Evolutionary conservation across 352 stramenopile species (phyloP).

Genomic region (Phytophthora capsici): DNA sequence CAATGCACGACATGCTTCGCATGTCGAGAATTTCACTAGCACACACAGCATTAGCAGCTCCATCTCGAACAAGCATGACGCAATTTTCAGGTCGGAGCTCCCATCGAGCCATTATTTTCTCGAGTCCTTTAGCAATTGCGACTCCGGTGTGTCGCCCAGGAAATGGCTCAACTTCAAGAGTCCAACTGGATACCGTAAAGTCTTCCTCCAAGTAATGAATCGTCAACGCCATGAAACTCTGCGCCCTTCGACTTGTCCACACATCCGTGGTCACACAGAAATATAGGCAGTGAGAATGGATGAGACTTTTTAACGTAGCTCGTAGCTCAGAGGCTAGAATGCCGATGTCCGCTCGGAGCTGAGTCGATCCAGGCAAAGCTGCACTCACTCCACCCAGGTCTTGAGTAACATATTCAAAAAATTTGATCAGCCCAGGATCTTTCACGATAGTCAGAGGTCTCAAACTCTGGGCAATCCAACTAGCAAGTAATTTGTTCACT

Average conservation of each 20-base stretch:
- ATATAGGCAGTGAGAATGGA: neutral
- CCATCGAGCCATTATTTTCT: too few species aligned
- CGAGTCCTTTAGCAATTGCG: too few species aligned
- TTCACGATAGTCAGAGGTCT: slow-evolving; percentile 5
- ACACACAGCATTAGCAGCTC: too few species aligned
- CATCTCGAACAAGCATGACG: too few species aligned
- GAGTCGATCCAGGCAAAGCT: slow-evolving; percentile 3
- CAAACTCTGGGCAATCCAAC: slow-evolving; percentile 16
- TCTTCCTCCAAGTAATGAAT: slow-evolving; percentile 7
- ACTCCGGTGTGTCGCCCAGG: too few species aligned
- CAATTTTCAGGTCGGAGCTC: too few species aligned
- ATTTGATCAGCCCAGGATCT: slow-evolving; percentile 2
- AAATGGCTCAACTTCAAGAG: too few species aligned
- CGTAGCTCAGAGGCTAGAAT: slow-evolving; percentile 2
- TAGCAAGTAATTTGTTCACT: neutral
- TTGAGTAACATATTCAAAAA: slow-evolving; percentile 11
- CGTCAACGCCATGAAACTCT: slow-evolving; percentile 13
- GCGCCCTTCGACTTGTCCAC: slow-evolving; percentile 2
- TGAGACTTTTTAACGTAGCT: slow-evolving; percentile 3
- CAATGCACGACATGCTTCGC: too few species aligned
- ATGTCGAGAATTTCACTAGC: too few species aligned
- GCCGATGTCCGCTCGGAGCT: slow-evolving; percentile 9
- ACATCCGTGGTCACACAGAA: slow-evolving; percentile 18
- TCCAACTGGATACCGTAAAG: too few species aligned
- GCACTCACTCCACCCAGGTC: slow-evolving; percentile 3